Conservation (phyloP, 1,284 basidiomycete species). For the Apiotrichum sp. region DNA sequence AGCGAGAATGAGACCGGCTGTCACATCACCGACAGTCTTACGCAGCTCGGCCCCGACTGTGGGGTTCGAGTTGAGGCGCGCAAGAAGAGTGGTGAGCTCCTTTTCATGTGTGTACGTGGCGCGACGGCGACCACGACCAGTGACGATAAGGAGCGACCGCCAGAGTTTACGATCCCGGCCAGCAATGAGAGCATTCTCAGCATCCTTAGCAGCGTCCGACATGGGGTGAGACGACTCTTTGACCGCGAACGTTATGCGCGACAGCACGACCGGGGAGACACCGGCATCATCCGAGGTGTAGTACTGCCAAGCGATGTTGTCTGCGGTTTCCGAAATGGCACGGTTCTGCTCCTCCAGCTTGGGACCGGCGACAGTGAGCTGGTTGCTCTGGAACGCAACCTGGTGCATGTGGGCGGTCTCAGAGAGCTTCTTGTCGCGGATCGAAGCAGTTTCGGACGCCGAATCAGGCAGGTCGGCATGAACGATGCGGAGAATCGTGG, state of each 20-base stretch:
- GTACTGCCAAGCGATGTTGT: conserved; percentile 46
- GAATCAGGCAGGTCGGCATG: conserved; percentile 16
- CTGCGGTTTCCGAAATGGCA: conserved; percentile 46
- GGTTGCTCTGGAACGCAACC: conserved; percentile 38
- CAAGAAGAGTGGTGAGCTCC: conserved; percentile 62
- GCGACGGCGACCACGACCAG: conserved; percentile 64
- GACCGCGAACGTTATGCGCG: conserved; percentile 32
- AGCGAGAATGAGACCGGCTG: conserved; percentile 61
- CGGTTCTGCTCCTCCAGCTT: conserved; percentile 30
- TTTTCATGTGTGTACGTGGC: conserved; percentile 54
- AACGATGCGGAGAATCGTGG: conserved; percentile 62
- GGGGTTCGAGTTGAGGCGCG: conserved; percentile 53
- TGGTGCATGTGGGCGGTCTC: conserved; percentile 38
- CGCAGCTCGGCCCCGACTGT: conserved; percentile 57
- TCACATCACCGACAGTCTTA: conserved; percentile 77
- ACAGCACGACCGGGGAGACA: conserved; percentile 19
- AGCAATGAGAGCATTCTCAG: conserved; percentile 49
- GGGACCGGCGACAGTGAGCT: conserved; percentile 35
- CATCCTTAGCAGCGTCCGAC: conserved; percentile 55
- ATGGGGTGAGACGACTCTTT: conserved; percentile 33
- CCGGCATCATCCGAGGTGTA: conserved; percentile 26
- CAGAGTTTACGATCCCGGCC: conserved; percentile 50
- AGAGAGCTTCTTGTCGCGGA: conserved; percentile 17
- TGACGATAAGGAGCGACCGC: conserved; percentile 56
- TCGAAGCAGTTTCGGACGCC: conserved; percentile 49